Percentiles rank a stretch among this genome's conserved stretches.
These are phyloP conservation scores for Avena insularis DNA, from an alignment of 176 grass and related monocot genomes.

Conservation along the genomic window DNA sequence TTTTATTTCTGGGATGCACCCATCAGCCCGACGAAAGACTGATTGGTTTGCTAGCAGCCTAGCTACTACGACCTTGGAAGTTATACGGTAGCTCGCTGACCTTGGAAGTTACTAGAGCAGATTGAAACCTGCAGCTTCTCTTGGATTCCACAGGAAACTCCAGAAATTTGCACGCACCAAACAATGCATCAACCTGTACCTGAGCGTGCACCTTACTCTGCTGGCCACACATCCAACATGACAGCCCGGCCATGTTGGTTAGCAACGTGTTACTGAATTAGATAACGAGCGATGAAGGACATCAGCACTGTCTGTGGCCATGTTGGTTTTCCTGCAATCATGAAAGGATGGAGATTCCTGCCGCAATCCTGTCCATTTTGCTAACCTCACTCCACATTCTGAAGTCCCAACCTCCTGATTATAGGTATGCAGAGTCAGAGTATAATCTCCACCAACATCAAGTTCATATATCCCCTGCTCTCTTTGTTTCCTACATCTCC, in stretches of 20 bases:
- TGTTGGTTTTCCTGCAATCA: conserved; percentile 17
- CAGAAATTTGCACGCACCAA: neutral
- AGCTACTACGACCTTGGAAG: no score
- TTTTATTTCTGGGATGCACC: no score
- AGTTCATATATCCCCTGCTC: neutral
- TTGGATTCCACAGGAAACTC: no score
- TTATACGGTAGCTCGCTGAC: no score
- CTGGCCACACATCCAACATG: conserved; percentile 42
- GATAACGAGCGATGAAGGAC: no score
- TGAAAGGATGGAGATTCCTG: conserved; percentile 48
- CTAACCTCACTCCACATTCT: neutral
- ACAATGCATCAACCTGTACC: conserved; percentile 14
- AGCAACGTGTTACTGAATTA: neutral
- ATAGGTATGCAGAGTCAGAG: no score
- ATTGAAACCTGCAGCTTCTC: no score
- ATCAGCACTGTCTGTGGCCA: neutral
- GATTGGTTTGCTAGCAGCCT: no score
- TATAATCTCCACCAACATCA: neutral
- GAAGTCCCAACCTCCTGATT: no score
- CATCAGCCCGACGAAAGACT: no score
- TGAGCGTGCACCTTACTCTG: conserved; percentile 43
- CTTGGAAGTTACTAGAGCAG: no score
- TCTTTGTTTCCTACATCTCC: no score
- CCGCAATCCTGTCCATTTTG: conserved; percentile 21
- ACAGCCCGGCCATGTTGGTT: conserved; percentile 35